A percentile compares a stretch with the other conserved stretches of the same genome.
Evolutionary conservation across 306 rosid species (phyloP).

Genomic region (Gastrolobium bilobum): DNA sequence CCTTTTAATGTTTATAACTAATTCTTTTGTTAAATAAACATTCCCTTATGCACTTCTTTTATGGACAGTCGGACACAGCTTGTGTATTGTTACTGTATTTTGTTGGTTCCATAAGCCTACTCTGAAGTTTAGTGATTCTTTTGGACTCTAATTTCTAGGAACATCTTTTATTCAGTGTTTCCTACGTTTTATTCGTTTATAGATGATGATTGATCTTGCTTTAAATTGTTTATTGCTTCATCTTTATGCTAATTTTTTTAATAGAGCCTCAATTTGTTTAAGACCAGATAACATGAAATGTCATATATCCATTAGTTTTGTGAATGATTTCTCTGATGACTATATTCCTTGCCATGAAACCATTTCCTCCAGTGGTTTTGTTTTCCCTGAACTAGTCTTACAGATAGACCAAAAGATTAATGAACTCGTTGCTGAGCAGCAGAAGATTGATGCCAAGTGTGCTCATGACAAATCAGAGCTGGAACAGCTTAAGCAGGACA

Average conservation of each 20-base stretch:
- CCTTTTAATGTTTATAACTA: conserved; percentile 59
- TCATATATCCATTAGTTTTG: conserved; percentile 8
- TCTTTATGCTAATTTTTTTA: neutral
- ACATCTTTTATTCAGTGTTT: neutral
- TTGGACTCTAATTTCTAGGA: neutral
- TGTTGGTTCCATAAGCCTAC: conserved; percentile 18
- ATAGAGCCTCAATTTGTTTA: conserved; percentile 19
- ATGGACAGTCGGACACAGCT: neutral
- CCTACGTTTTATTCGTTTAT: neutral
- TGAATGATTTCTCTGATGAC: conserved; percentile 26
- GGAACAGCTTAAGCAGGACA: conserved; percentile 90
- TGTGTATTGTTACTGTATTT: conserved; percentile 14
- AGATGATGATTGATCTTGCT: conserved; percentile 33
- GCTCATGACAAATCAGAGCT: conserved; percentile 80
- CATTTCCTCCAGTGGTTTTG: conserved; percentile 48
- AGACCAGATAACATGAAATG: conserved; percentile 22
- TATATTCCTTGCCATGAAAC: conserved; percentile 33
- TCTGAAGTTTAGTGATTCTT: conserved; percentile 29
- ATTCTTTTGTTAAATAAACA: conserved; percentile 8
- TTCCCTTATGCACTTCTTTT: neutral
- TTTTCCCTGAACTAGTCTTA: conserved; percentile 77
- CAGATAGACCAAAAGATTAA: conserved; percentile 90
- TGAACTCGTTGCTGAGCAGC: conserved; percentile 90
- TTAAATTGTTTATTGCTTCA: conserved; percentile 30
- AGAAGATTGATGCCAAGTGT: conserved; percentile 86